A percentile compares a stretch with the other conserved stretches of the same genome.
phyloP scores from a whole-genome alignment of 768 basidiomycete genomes.

The Infundibulicybe gibba region DNA sequence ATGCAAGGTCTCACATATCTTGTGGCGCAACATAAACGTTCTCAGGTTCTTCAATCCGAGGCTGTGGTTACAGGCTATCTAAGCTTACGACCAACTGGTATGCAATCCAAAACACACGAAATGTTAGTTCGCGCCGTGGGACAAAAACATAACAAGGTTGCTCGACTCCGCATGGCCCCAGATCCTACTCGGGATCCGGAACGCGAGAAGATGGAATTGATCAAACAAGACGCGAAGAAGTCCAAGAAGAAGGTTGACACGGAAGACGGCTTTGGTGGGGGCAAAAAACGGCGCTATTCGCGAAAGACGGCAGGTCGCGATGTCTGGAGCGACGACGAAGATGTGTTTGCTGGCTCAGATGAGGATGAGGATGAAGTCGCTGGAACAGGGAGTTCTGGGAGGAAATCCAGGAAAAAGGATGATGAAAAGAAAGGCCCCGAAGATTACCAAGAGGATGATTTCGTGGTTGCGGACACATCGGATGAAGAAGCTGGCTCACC shows the following conservation, averaged over 20 bases:
- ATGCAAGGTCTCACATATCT: slow-evolving; percentile 80
- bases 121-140: slow-evolving; percentile 86
- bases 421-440: slow-evolving; percentile 54
- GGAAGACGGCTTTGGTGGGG: slow-evolving; percentile 43
- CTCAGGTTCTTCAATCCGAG: slow-evolving; percentile 84
- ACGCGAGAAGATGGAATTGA: slow-evolving; percentile 64
- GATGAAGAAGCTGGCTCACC: slow-evolving; percentile 56
- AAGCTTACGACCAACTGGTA: slow-evolving; percentile 81
- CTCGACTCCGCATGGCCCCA: slow-evolving; percentile 75
- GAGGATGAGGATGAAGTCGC: slow-evolving; percentile 50
- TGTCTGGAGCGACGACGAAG: slow-evolving; percentile 69
- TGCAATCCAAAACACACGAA: slow-evolving; percentile 87
- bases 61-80: slow-evolving; percentile 81
- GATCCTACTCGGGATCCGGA: slow-evolving; percentile 77
- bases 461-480: slow-evolving; percentile 74
- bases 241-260: slow-evolving; percentile 54
- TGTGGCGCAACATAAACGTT: slow-evolving; percentile 84
- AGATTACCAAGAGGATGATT: slow-evolving; percentile 82
- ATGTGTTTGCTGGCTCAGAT: slow-evolving; percentile 52
- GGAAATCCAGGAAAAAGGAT: slow-evolving; percentile 45
- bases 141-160: slow-evolving; percentile 80
- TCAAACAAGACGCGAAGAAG: slow-evolving; percentile 62
- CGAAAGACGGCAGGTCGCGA: slow-evolving; percentile 36
- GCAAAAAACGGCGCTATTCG: slow-evolving; percentile 42
- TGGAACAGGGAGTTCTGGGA: slow-evolving; percentile 26